These are phyloP conservation scores for Colletotrichum euphorbiae DNA, from an alignment of 2,329 filamentous ascomycete species.

Conservation along the genomic window DNA sequence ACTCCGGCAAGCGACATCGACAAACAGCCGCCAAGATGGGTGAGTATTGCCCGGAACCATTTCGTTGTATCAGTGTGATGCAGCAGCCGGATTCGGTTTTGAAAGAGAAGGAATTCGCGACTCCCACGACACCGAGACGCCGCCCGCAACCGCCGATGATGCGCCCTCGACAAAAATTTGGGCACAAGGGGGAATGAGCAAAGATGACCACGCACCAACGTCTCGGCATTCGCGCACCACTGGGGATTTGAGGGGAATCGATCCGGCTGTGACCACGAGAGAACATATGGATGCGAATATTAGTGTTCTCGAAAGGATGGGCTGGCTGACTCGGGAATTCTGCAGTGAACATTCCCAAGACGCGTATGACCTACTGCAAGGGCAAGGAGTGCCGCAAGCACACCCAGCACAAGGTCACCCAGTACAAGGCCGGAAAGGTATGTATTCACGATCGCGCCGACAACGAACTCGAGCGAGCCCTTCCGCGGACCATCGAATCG, in stretches of 20 bases:
- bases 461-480: slow-evolving; percentile 26
- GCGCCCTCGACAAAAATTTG: slow-evolving; percentile 27
- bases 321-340: slow-evolving; percentile 47
- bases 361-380: slow-evolving; percentile 97
- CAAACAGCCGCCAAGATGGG: slow-evolving; percentile 43
- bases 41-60: slow-evolving; percentile 30
- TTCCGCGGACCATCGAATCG: neutral
- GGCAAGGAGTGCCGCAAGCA: slow-evolving; percentile 93
- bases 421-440: slow-evolving; percentile 97
- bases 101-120: neutral
- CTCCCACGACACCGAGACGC: slow-evolving; percentile 1
- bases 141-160: slow-evolving; percentile 19
- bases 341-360: slow-evolving; percentile 98
- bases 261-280: slow-evolving; percentile 28
- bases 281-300: slow-evolving; percentile 1
- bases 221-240: neutral
- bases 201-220: neutral
- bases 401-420: slow-evolving; percentile 92
- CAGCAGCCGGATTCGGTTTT: slow-evolving; percentile 22
- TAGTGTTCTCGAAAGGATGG: slow-evolving; percentile 10
- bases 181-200: slow-evolving; percentile 16
- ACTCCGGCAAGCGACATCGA: slow-evolving; percentile 41
- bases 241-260: neutral
- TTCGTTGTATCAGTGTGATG: slow-evolving; percentile 14
- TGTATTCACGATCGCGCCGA: slow-evolving; percentile 40